Evolutionary conservation across 108 stramenopile genomes (phyloP).

Genomic region (Nitzschia sp.): DNA sequence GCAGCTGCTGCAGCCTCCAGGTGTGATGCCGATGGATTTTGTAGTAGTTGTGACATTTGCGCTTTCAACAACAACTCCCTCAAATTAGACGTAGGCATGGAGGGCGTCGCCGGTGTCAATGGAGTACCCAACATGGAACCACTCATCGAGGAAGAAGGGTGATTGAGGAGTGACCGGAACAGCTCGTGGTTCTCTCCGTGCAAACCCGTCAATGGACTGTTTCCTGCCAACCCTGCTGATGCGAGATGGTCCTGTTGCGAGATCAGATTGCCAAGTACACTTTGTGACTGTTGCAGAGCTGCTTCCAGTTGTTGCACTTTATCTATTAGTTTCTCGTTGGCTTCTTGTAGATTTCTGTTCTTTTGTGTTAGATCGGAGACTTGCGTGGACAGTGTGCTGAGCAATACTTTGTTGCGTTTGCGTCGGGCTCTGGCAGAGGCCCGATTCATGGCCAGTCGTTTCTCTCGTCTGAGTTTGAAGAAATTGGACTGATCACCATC

Average conservation of each 20-base stretch:
- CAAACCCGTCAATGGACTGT: too few relatives aligned
- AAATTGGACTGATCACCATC: background rate
- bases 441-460: slow-evolving; percentile 31
- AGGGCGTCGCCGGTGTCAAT: background rate
- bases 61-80: background rate
- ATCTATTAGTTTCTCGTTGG: slow-evolving; percentile 1
- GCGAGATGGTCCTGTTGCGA: too few relatives aligned
- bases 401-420: slow-evolving; percentile 13
- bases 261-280: background rate
- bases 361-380: slow-evolving; percentile 4
- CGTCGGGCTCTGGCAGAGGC: slow-evolving; percentile 20
- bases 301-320: slow-evolving; percentile 2
- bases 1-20: slow-evolving; percentile 3
- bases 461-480: slow-evolving; percentile 8
- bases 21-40: background rate
- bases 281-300: background rate
- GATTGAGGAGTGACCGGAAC: background rate
- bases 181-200: background rate
- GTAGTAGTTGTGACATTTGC: background rate
- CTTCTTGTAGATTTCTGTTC: background rate
- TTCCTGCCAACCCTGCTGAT: background rate
- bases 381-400: background rate
- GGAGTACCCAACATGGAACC: background rate
- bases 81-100: background rate
- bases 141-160: background rate